Base-by-base conservation (phyloP, 2,329 filamentous ascomycete species). In the Cladorrhinum sp. region DNA sequence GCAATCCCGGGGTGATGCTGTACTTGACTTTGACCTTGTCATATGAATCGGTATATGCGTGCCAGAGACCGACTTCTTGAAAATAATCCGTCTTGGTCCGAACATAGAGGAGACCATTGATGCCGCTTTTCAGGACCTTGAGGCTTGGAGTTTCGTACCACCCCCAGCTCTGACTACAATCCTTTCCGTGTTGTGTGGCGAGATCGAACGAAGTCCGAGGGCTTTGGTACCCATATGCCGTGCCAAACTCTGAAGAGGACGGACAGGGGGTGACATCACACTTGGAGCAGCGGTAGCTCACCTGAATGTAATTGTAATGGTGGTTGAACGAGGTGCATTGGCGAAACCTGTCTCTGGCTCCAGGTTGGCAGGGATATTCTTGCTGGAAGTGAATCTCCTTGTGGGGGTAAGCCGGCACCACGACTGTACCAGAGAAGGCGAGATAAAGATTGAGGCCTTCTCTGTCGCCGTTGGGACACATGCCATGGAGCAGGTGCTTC, bases 381-480 rank as follows among this genome's bases (percentile, higher is more conserved):
- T 55, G 53, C 36, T 48, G 53, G 24, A 55, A 55, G 18, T 45
- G 38, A 48, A 48, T 48, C 3, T 23, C 29, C 36, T 48, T 27
- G 53, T 48, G 36, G 20, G 53, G 38, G 16, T 45, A 45, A 4
- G 3, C 38, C 10, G 38, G 36, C 1, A 55, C 53, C 9, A 55
- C 12, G 8, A 48, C 53, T 22, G 20, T 55, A 2, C 53, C 53
- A 8, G 53, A 48, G 23, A 55, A 55, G 6, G 22, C 32, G 18
- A 55, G 38, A 13, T 55, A 55, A 13, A 55, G 20, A 12, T 1
- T 55, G 3, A 55, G 22, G 20, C 53, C 53, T 16, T 48, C 53
- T 18, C 23, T 25, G 38, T 55, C 53, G 23, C 22, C 53, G 23
- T 55, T 55, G 53, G 53, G 53, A 27, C 53, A 55, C 53, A 55